Evolutionary conservation across 2,329 filamentous ascomycete genomes (phyloP).

Genomic region (Aspergillus sp.): DNA sequence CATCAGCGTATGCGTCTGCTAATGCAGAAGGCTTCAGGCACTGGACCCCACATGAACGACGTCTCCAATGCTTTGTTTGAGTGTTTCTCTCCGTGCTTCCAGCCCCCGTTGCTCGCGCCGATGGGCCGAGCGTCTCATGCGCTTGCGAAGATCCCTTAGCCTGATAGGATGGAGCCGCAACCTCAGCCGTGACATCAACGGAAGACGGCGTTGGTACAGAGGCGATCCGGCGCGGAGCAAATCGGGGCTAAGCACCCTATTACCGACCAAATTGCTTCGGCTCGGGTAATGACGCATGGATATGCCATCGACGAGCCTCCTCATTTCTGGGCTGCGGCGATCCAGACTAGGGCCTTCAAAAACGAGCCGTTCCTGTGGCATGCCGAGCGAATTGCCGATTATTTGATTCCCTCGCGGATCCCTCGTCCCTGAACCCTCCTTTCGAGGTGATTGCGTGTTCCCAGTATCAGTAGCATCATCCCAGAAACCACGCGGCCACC

Average conservation of each 20-base stretch:
- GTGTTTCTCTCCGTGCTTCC: slow-evolving; percentile 44
- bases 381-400: slow-evolving; percentile 48
- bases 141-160: slow-evolving; percentile 40
- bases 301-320: slow-evolving; percentile 15
- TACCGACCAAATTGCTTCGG: slow-evolving; percentile 22
- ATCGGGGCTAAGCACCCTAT: slow-evolving; percentile 15
- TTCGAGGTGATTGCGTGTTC: slow-evolving; percentile 27
- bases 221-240: slow-evolving; percentile 23
- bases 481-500: slow-evolving; percentile 56
- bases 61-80: slow-evolving; percentile 45
- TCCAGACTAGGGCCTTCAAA: slow-evolving; percentile 31
- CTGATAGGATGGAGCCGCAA: slow-evolving; percentile 44
- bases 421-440: slow-evolving; percentile 10
- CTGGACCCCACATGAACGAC: slow-evolving; percentile 1
- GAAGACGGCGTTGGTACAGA: slow-evolving; percentile 20
- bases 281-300: slow-evolving; percentile 17
- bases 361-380: slow-evolving; percentile 41
- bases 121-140: slow-evolving; percentile 35
- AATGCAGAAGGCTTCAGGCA: not conserved
- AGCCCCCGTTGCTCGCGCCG: slow-evolving; percentile 37
- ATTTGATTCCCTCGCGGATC: slow-evolving; percentile 28
- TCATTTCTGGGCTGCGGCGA: slow-evolving; percentile 23
- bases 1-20: not conserved
- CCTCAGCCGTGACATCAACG: slow-evolving; percentile 33
- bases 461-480: slow-evolving; percentile 43